Conservation (phyloP, 2,329 filamentous ascomycete species). For the Verticillium albo-atrum region DNA sequence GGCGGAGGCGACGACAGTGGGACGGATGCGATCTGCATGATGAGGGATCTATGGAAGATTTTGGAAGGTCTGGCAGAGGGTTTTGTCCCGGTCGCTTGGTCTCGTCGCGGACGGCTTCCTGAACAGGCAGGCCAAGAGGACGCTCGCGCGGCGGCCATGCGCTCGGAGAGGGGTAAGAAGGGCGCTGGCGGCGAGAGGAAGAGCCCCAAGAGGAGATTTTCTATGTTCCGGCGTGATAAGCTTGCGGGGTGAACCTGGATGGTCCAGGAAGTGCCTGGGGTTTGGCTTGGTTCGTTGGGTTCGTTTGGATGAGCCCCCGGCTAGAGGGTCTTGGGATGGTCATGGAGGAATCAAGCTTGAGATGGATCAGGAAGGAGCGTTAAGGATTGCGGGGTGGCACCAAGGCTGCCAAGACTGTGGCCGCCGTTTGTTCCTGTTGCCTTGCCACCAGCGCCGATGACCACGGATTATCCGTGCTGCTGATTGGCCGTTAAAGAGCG, state of each 20-base stretch:
- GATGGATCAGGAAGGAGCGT: constrained; percentile 11
- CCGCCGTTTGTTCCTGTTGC: background rate
- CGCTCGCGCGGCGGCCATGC: background rate
- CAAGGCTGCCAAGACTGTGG: constrained; percentile 12
- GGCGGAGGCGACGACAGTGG: no score
- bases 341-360: background rate
- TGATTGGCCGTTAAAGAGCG: background rate
- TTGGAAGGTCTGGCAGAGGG: background rate
- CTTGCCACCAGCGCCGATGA: background rate
- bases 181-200: background rate
- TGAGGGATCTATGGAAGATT: background rate
- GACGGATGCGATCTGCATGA: background rate
- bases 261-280: background rate
- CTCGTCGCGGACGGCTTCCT: background rate
- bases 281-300: constrained; percentile 3
- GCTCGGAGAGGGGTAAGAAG: background rate
- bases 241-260: background rate
- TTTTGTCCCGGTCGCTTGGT: background rate
- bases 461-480: background rate
- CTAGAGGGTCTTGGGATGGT: background rate
- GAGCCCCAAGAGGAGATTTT: background rate
- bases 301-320: background rate
- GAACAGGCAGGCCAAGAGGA: background rate
- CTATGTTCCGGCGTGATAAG: background rate
- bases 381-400: constrained; percentile 5